Percentiles rank a stretch among this genome's conserved stretches.
These are phyloP conservation scores for Trametes cingulata DNA, from an alignment of 768 basidiomycete species.

Conservation along the genomic window DNA sequence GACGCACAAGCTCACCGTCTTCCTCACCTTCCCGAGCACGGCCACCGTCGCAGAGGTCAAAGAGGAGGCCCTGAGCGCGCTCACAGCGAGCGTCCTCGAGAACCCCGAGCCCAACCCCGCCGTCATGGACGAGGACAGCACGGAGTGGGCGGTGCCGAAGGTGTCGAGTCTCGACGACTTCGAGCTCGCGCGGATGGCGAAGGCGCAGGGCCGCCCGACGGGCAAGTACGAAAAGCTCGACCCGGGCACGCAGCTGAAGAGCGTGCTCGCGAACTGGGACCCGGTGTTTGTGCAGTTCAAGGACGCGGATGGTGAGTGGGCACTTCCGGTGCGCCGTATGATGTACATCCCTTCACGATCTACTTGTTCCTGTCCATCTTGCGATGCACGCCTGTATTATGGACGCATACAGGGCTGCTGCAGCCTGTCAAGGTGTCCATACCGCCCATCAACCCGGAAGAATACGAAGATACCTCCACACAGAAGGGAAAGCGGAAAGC, in stretches of 20 bases:
- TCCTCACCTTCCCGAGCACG: slow-evolving; percentile 55
- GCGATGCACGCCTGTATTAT: not conserved
- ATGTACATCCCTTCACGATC: slow-evolving; percentile 10
- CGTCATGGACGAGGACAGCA: slow-evolving; percentile 23
- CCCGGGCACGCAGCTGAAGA: slow-evolving; percentile 46
- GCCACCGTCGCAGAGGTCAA: slow-evolving; percentile 62
- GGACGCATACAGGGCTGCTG: slow-evolving; percentile 47
- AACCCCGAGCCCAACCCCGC: slow-evolving; percentile 21
- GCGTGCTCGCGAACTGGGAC: slow-evolving; percentile 64
- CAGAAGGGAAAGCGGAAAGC: slow-evolving; percentile 71
- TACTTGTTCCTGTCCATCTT: not conserved
- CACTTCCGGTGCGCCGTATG: not conserved
- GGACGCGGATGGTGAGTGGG: slow-evolving; percentile 57
- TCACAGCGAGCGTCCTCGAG: slow-evolving; percentile 49
- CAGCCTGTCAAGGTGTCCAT: slow-evolving; percentile 59
- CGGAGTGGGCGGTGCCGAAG: slow-evolving; percentile 38
- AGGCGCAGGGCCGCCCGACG: slow-evolving; percentile 50
- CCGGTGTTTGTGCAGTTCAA: slow-evolving; percentile 66
- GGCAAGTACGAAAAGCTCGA: slow-evolving; percentile 57
- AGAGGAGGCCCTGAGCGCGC: slow-evolving; percentile 60
- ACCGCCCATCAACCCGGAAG: slow-evolving; percentile 62
- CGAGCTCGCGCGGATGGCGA: slow-evolving; percentile 58
- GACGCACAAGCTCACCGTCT: slow-evolving; percentile 69
- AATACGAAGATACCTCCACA: slow-evolving; percentile 40
- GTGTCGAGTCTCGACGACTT: slow-evolving; percentile 50